A percentile compares a stretch with the other conserved stretches of the same genome.
phyloP scores from a whole-genome alignment of 169 alveolate genomes.

The Hammondia hammondi region DNA sequence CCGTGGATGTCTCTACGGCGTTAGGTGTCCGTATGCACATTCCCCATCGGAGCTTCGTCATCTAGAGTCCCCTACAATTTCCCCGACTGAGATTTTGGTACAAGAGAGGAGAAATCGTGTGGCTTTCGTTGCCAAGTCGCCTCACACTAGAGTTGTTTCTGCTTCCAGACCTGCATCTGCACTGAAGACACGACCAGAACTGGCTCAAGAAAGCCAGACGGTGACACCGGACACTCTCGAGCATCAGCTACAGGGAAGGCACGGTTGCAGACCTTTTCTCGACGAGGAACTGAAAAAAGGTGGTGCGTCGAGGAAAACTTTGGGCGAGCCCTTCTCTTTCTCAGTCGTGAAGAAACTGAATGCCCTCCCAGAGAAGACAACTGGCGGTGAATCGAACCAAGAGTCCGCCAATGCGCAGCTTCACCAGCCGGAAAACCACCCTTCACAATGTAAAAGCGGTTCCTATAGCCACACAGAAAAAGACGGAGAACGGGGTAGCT shows the following conservation, averaged over 20 bases:
- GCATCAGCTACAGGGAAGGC: constrained; percentile 17
- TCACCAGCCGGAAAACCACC: background rate
- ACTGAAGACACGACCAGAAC: background rate
- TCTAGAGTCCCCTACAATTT: constrained; percentile 6
- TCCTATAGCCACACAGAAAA: background rate
- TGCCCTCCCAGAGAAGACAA: background rate
- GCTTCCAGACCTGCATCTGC: background rate
- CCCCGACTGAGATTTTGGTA: constrained; percentile 20
- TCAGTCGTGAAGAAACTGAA: background rate
- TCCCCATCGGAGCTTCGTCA: constrained; percentile 45
- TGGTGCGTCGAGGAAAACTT: background rate
- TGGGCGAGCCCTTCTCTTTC: background rate
- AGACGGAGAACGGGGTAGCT: background rate
- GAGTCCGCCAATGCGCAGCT: background rate
- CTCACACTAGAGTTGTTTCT: background rate
- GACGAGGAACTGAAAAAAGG: background rate
- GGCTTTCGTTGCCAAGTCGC: background rate
- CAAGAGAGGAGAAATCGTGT: background rate
- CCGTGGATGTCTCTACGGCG: constrained; percentile 62
- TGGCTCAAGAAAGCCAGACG: background rate
- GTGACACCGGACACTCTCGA: background rate
- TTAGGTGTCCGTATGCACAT: constrained; percentile 62
- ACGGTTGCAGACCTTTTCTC: background rate
- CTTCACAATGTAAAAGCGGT: background rate
- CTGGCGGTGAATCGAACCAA: background rate